These are phyloP conservation scores for Orbilia javanica DNA, from an alignment of 2,329 filamentous ascomycete species.

Conservation along the genomic window DNA sequence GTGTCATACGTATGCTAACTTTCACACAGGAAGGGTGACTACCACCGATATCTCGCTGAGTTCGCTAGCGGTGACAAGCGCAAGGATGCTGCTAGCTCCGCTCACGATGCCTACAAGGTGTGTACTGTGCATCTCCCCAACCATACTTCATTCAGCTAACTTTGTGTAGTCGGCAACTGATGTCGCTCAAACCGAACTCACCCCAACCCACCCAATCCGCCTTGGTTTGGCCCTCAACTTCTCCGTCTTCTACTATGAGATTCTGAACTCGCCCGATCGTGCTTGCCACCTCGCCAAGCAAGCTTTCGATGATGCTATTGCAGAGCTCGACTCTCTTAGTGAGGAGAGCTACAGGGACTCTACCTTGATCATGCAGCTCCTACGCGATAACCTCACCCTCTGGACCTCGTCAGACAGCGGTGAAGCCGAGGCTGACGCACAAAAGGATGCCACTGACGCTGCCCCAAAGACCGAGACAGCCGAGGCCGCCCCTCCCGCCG, in stretches of 20 bases:
- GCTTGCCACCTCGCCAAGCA: slow-evolving; percentile 98
- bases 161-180: slow-evolving; percentile 78
- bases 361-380: slow-evolving; percentile 97
- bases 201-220: slow-evolving; percentile 92
- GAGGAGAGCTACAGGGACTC: slow-evolving; percentile 99
- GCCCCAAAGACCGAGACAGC: slow-evolving; percentile 30
- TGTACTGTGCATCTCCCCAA: slow-evolving; percentile 22
- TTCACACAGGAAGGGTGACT: slow-evolving; percentile 91
- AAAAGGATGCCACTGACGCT: slow-evolving; percentile 17
- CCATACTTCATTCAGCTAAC: slow-evolving; percentile 8
- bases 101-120: slow-evolving; percentile 94
- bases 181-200: slow-evolving; percentile 87
- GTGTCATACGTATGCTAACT: slow-evolving; percentile 6
- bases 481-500: slow-evolving; percentile 35
- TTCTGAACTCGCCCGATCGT: slow-evolving; percentile 97
- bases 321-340: slow-evolving; percentile 96
- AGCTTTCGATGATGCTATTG: slow-evolving; percentile 96
- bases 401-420: slow-evolving; percentile 62
- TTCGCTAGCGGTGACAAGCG: slow-evolving; percentile 94
- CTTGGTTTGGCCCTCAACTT: slow-evolving; percentile 94
- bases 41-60: slow-evolving; percentile 98
- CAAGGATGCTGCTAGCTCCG: slow-evolving; percentile 93
- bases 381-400: slow-evolving; percentile 84
- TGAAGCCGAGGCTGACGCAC: slow-evolving; percentile 68
- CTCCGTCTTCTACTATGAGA: slow-evolving; percentile 99